phyloP scores from a whole-genome alignment of 164 flowering plant species.

The Stephania japonica region DNA sequence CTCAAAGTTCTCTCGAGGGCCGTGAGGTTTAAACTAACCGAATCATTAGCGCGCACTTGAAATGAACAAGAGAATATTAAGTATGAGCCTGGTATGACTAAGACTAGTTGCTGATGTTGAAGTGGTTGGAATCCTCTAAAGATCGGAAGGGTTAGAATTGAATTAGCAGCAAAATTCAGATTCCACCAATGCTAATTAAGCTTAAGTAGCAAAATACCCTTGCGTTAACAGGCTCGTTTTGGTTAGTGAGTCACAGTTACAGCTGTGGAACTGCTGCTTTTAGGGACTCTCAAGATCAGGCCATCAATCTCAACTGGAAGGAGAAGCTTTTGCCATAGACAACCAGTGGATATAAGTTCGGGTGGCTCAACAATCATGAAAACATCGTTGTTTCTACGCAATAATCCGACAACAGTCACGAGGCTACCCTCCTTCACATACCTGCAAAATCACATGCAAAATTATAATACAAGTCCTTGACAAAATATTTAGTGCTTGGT shows the following conservation, averaged over 20 bases:
- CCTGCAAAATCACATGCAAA: conserved; percentile 28
- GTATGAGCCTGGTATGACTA: background rate
- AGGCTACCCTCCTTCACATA: conserved; percentile 52
- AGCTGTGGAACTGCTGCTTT: background rate
- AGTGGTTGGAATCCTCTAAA: background rate
- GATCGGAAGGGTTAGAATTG: background rate
- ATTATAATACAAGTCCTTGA: conserved; percentile 2
- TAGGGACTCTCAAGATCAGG: conserved; percentile 31
- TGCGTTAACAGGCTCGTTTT: background rate
- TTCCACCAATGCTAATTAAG: background rate
- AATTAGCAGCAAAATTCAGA: background rate
- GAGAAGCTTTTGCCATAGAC: conserved; percentile 43
- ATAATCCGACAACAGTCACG: conserved; percentile 45
- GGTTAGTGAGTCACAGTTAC: background rate
- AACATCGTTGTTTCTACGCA: conserved; percentile 32
- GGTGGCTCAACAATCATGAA: conserved; percentile 50
- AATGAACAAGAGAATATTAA: background rate
- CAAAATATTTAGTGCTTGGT: background rate
- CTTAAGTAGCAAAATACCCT: background rate
- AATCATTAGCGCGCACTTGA: background rate
- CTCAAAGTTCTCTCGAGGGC: background rate
- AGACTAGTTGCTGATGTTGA: background rate
- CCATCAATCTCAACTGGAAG: conserved; percentile 53
- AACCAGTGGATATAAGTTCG: conserved; percentile 49
- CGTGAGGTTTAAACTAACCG: background rate